These are phyloP conservation scores for Trametes sp. DNA, from an alignment of 1,284 basidiomycete genomes.

Conservation along the genomic window DNA sequence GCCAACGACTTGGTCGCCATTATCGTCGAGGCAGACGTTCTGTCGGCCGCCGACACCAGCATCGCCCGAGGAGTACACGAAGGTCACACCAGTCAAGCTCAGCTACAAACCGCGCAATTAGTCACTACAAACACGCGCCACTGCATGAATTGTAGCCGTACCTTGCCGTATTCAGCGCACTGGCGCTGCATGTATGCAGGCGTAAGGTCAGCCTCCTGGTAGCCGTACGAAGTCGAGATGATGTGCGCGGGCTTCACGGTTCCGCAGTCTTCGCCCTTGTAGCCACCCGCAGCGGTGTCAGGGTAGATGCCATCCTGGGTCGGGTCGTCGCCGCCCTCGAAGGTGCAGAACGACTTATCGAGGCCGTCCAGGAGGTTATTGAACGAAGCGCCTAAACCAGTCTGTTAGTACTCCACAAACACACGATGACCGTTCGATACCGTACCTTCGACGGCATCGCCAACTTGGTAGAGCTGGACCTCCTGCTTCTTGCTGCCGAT, in stretches of 20 bases:
- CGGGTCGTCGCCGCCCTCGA: conserved; percentile 53
- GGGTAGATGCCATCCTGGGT: conserved; percentile 51
- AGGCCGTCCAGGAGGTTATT: conserved; percentile 55
- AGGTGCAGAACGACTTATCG: conserved; percentile 52
- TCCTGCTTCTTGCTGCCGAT: conserved; percentile 44
- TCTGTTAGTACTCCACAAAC: not conserved
- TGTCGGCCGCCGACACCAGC: conserved; percentile 60
- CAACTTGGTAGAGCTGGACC: conserved; percentile 56
- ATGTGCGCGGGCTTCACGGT: conserved; percentile 57
- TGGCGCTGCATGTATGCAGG: conserved; percentile 56
- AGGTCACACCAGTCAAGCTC: conserved; percentile 63
- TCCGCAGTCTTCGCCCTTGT: conserved; percentile 56
- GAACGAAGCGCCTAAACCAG: conserved; percentile 47
- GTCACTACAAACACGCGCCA: not conserved
- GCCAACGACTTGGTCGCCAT: conserved; percentile 46
- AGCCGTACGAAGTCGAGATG: conserved; percentile 63
- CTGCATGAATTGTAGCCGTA: conserved; percentile 33
- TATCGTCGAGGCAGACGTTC: conserved; percentile 49
- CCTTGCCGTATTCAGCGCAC: conserved; percentile 62
- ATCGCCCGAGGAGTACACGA: conserved; percentile 74
- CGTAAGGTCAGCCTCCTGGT: conserved; percentile 56
- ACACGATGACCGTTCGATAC: not conserved
- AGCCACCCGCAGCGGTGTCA: conserved; percentile 46
- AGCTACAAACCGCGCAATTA: conserved; percentile 50
- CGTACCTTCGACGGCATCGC: conserved; percentile 50